These are phyloP conservation scores for Colletotrichum sp. DNA, from an alignment of 2,329 filamentous ascomycete genomes.

Conservation along the genomic window DNA sequence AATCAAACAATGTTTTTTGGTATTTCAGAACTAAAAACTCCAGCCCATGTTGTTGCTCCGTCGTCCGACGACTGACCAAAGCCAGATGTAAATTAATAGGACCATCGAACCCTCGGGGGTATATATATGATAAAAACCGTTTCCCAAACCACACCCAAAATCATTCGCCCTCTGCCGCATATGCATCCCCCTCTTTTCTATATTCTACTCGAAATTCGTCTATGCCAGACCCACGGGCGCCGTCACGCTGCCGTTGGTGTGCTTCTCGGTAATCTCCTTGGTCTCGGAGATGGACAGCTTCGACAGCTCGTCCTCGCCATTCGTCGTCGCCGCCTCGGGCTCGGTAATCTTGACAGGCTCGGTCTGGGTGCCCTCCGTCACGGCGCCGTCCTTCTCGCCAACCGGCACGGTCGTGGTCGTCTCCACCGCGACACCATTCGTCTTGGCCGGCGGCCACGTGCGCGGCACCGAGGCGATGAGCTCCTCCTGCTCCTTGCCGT, in stretches of 20 bases:
- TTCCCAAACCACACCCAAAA: background rate
- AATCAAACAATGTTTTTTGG: background rate
- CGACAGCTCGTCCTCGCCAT: constrained; percentile 31
- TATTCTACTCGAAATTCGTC: background rate
- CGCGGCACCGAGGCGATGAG: constrained; percentile 57
- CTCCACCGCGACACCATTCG: background rate
- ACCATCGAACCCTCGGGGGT: constrained; percentile 5
- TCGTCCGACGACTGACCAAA: background rate
- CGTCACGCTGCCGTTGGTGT: background rate
- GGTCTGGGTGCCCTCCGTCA: constrained; percentile 32
- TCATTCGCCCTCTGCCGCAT: background rate
- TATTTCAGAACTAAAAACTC: background rate
- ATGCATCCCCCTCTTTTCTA: background rate
- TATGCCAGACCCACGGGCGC: background rate
- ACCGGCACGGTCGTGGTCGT: background rate
- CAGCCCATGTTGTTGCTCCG: constrained; percentile 9
- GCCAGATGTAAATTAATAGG: background rate
- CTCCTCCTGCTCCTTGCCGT: constrained; percentile 49
- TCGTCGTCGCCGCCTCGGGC: constrained; percentile 26
- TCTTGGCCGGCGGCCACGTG: constrained; percentile 36
- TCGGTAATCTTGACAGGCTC: constrained; percentile 30
- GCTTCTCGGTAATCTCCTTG: constrained; percentile 15
- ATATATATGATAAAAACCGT: background rate
- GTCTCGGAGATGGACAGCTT: constrained; percentile 32
- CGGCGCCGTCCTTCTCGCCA: constrained; percentile 7